Percentiles rank a stretch among this genome's conserved stretches.
Conservation (phyloP, 2,329 filamentous ascomycete species). For the Cladosporium sphaerospermum region DNA sequence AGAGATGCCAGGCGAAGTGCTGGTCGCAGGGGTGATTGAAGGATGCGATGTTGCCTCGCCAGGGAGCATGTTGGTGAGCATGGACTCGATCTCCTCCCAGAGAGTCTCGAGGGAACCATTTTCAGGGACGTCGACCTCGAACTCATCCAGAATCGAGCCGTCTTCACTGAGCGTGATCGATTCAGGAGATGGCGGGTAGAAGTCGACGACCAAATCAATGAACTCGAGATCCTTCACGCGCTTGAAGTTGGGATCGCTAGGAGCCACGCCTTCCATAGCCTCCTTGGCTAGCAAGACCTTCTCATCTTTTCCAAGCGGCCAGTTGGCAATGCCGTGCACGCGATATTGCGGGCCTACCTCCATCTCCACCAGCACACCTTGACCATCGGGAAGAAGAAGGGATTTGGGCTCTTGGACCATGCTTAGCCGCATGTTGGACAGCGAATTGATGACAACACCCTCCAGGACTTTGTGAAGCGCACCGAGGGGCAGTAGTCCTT, state of each 20-base stretch:
- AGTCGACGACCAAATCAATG: slow-evolving; percentile 66
- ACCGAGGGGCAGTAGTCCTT: slow-evolving; percentile 25
- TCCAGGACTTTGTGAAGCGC: slow-evolving; percentile 52
- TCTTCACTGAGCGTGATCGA: not conserved
- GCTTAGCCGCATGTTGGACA: slow-evolving; percentile 57
- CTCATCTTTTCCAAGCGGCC: slow-evolving; percentile 80
- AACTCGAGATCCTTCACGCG: slow-evolving; percentile 66
- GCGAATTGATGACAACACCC: slow-evolving; percentile 54
- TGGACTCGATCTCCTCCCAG: slow-evolving; percentile 46
- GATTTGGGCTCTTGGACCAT: slow-evolving; percentile 58
- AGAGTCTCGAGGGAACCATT: slow-evolving; percentile 40
- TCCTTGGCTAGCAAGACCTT: slow-evolving; percentile 73
- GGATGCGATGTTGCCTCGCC: not conserved
- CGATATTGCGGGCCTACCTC: slow-evolving; percentile 49
- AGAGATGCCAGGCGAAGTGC: not conserved
- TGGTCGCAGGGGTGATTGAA: not conserved
- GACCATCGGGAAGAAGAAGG: slow-evolving; percentile 27
- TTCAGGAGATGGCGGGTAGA: not conserved
- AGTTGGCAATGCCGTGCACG: slow-evolving; percentile 73
- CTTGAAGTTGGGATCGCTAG: slow-evolving; percentile 78
- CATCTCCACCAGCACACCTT: slow-evolving; percentile 29
- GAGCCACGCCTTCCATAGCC: slow-evolving; percentile 59
- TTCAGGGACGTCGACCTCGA: slow-evolving; percentile 13
- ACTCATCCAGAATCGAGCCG: not conserved
- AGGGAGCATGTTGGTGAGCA: slow-evolving; percentile 36